phyloP scores from a whole-genome alignment of 2,329 filamentous ascomycete genomes.

The Dissoconium aciculare region DNA sequence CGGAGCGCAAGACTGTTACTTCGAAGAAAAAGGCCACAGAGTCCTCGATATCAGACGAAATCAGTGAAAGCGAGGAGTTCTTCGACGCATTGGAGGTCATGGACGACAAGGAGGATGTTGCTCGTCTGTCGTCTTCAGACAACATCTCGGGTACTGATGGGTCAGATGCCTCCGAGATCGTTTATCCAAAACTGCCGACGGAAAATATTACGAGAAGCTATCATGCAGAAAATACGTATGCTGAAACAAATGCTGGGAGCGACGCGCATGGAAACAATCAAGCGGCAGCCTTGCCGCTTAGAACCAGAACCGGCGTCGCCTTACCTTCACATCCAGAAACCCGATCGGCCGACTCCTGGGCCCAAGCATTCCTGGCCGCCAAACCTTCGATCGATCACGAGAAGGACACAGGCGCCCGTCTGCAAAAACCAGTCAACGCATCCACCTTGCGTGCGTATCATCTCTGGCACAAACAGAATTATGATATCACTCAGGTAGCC shows the following conservation, averaged over 20 bases:
- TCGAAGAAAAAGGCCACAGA: constrained; percentile 8
- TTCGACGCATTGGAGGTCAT: constrained; percentile 18
- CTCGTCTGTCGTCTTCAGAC: not conserved
- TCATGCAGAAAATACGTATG: not conserved
- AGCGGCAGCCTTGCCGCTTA: not conserved
- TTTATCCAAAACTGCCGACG: not conserved
- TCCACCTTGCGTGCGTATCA: constrained; percentile 39
- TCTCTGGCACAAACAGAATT: constrained; percentile 45
- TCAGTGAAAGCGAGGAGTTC: constrained; percentile 24
- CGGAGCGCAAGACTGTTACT: constrained; percentile 3
- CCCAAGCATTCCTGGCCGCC: constrained; percentile 1
- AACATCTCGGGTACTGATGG: too few species aligned
- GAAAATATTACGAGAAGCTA: not conserved
- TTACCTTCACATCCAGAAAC: constrained; percentile 4
- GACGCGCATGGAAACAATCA: not conserved
- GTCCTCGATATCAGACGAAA: constrained; percentile 10
- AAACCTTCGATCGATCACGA: too few species aligned
- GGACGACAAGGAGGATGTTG: constrained; percentile 4
- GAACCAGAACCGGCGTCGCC: constrained; percentile 3
- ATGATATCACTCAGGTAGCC: constrained; percentile 38
- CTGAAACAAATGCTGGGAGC: not conserved
- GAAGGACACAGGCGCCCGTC: not conserved
- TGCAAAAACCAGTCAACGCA: constrained; percentile 4
- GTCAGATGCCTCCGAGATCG: too few species aligned
- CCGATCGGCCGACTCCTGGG: constrained; percentile 6